Evolutionary conservation across 2,329 filamentous ascomycete genomes (phyloP), one percentile per base, ranked within the genome.

Genomic region (Juglanconis sp.): DNA sequence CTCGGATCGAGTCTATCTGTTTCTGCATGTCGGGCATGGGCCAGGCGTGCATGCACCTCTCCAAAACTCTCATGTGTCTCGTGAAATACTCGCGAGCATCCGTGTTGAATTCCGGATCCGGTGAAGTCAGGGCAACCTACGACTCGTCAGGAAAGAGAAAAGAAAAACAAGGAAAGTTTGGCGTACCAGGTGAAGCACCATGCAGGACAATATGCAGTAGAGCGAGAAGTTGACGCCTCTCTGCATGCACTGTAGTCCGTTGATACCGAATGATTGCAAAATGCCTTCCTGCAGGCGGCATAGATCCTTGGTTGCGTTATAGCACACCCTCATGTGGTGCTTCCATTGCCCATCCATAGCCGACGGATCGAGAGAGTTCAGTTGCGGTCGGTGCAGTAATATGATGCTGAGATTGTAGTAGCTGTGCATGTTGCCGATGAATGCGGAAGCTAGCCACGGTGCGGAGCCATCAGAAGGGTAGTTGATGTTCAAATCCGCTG

Each of bases 181-280:
- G 83, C 91, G 74, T 81, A 97, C 94, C 75, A 98, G 76, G 74
- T 98, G 93, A 57, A 98, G 83, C 75, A 97, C 93, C 31, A 94
- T 93, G 77, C 93, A 96, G 0, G 92, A 95, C 50, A 98, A 78
- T 32, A 96, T 87, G 59, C 88, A 87, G 70, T 98, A 98, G n/a
- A 98, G 92, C 5, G 91, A 92, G 69, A 96, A 98, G 74, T 93
- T 96, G 71, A 96, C 92, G 44, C 94, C 94, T 66, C 94, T 85
- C 69, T 94, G 89, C 94, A 97, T 97, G 75, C 89, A 96, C 67
- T 95, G 82, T 15, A 98, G 79, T 0, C 93, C 94, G 15, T 84
- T 84, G 62, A 96, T 78, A 3, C 92, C 91, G 72, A 88, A 96
- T 0, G 85, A 83, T 57, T 88, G 83, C 61, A 96, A 70, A 40